Conservation (phyloP, 1,284 basidiomycete species). For the Rhodotorula sp. region DNA sequence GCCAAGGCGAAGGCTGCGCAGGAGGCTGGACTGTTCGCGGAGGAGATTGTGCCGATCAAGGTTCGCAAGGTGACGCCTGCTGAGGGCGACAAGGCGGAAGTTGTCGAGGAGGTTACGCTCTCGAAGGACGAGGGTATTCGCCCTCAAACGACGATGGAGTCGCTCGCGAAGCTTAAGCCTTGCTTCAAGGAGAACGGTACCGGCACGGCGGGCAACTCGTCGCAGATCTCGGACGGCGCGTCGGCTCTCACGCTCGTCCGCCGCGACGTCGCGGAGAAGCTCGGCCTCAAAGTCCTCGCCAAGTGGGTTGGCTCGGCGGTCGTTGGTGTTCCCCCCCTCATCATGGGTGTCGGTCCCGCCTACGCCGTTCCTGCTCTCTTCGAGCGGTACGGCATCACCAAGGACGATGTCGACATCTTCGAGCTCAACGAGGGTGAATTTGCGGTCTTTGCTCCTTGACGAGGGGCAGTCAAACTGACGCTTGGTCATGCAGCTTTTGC, state of each 20-base stretch:
- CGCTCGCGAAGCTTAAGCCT: conserved; percentile 51
- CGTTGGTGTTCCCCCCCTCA: conserved; percentile 45
- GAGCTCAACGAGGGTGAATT: conserved; percentile 41
- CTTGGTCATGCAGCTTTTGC: conserved; percentile 48
- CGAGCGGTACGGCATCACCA: conserved; percentile 38
- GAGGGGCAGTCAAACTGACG: neutral
- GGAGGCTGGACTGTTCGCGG: conserved; percentile 50
- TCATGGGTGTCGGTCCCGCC: conserved; percentile 45
- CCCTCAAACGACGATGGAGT: conserved; percentile 38
- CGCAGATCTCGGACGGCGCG: conserved; percentile 52
- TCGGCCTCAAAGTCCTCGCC: conserved; percentile 49
- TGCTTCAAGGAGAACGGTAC: conserved; percentile 51
- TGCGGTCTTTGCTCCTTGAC: neutral
- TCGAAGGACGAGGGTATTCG: conserved; percentile 47
- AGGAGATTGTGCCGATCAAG: conserved; percentile 51
- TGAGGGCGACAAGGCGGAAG: conserved; percentile 36
- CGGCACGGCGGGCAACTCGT: conserved; percentile 51
- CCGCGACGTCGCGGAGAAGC: conserved; percentile 51
- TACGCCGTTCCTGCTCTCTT: conserved; percentile 42
- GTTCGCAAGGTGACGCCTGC: conserved; percentile 46
- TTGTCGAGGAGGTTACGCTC: conserved; percentile 40
- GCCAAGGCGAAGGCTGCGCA: conserved; percentile 49
- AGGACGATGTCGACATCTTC: conserved; percentile 42
- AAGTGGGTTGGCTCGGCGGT: conserved; percentile 50
- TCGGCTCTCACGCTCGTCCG: conserved; percentile 50